These are phyloP conservation scores for Penicillium samsonianum DNA, from an alignment of 495 filamentous ascomycete genomes.

Conservation along the genomic window DNA sequence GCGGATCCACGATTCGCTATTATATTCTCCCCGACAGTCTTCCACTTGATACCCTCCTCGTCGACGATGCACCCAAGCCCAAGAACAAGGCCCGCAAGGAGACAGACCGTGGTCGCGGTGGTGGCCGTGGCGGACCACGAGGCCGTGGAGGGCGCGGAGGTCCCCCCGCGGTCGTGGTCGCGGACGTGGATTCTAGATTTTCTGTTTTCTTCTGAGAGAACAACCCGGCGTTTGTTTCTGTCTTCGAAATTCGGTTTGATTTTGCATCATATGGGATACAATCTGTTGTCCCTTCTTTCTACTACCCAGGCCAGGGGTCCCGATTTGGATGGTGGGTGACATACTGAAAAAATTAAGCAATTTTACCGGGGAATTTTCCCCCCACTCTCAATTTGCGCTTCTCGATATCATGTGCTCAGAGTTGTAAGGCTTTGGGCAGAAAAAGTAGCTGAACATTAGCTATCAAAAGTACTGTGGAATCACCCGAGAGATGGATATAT, in stretches of 20 bases:
- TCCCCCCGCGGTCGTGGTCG: constrained; percentile 67
- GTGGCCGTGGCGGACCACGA: constrained; percentile 55
- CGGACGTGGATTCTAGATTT: constrained; percentile 50
- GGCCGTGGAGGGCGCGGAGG: constrained; percentile 61
- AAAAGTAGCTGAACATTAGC: neutral
- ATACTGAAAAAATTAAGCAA: constrained; percentile 19
- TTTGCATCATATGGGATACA: constrained; percentile 32
- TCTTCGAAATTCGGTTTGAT: constrained; percentile 26
- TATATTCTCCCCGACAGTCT: constrained; percentile 93
- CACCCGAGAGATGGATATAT: neutral
- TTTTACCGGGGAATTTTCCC: constrained; percentile 1
- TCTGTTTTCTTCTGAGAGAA: constrained; percentile 22
- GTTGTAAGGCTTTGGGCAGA: neutral
- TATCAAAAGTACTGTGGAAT: neutral
- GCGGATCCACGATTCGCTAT: constrained; percentile 89
- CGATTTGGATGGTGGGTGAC: constrained; percentile 19
- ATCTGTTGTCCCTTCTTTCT: constrained; percentile 17
- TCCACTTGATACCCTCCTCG: constrained; percentile 88
- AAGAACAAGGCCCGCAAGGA: constrained; percentile 99
- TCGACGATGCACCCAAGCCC: constrained; percentile 95
- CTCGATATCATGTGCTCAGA: neutral
- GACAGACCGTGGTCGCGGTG: constrained; percentile 66
- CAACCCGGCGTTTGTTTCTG: constrained; percentile 32
- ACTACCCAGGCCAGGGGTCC: constrained; percentile 22
- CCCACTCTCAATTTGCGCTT: neutral